Conservation (phyloP, 2,329 filamentous ascomycete genomes). For the Aspergillus fischeri region DNA sequence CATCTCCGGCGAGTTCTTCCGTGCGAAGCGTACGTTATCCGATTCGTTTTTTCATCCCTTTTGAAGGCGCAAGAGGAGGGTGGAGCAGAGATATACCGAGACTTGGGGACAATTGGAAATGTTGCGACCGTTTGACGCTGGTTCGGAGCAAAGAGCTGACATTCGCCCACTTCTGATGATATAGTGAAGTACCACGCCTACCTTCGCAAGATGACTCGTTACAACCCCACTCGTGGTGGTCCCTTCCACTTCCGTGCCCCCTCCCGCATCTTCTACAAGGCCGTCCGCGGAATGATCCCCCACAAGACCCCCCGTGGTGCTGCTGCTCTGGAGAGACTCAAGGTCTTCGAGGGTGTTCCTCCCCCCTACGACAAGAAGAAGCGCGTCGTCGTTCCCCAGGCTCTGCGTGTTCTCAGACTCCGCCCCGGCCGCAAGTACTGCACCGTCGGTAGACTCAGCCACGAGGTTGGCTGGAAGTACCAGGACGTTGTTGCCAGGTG, state of each 20-base stretch:
- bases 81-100: not conserved
- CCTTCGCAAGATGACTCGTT: constrained; percentile 99
- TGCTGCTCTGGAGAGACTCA: constrained; percentile 94
- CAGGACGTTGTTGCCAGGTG: constrained; percentile 98
- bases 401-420: constrained; percentile 89
- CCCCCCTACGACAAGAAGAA: constrained; percentile 99
- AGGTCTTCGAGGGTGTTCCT: constrained; percentile 99
- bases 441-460: constrained; percentile 94
- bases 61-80: constrained; percentile 6
- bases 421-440: constrained; percentile 99
- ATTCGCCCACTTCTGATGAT: constrained; percentile 25
- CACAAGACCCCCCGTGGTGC: constrained; percentile 99
- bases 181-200: constrained; percentile 99
- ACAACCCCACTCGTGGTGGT: constrained; percentile 98
- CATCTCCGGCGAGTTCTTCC: constrained; percentile 99
- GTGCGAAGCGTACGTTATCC: constrained; percentile 90
- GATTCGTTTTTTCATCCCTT: constrained; percentile 16
- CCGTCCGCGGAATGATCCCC: constrained; percentile 99
- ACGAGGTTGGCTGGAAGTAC: constrained; percentile 99
- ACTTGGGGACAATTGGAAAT: constrained; percentile 10
- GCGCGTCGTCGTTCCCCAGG: constrained; percentile 98
- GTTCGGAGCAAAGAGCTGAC: constrained; percentile 42
- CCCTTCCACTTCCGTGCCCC: constrained; percentile 99
- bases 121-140: not conserved
- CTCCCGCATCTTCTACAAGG: constrained; percentile 99